Evolutionary conservation across 768 basidiomycete genomes (phyloP).

Genomic region (Cystofilobasidium capitatum): DNA sequence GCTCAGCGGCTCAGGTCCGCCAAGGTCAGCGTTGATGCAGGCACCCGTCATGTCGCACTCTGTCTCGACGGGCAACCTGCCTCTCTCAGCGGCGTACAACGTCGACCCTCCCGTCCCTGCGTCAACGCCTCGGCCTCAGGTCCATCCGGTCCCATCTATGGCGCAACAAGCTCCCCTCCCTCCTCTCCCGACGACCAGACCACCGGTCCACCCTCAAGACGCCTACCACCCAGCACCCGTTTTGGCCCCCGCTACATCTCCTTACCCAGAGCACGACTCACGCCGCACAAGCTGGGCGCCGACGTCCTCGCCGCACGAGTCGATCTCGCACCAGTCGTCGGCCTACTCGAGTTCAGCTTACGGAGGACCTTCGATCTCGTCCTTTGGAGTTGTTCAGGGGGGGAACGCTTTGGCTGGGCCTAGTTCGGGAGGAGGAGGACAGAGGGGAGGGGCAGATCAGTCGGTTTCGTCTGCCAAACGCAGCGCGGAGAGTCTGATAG

Average conservation of each 20-base stretch:
- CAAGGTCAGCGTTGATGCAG: slow-evolving; percentile 14
- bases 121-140: background rate
- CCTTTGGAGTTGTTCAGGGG: too few species aligned
- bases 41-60: background rate
- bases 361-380: background rate
- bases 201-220: background rate
- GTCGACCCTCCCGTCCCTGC: background rate
- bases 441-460: too few species aligned
- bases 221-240: background rate
- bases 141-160: slow-evolving; percentile 1
- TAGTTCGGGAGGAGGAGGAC: too few species aligned
- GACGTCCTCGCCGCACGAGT: background rate
- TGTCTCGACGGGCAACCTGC: background rate
- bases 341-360: too few species aligned
- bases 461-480: too few species aligned
- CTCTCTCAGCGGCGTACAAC: slow-evolving; percentile 5
- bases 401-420: too few species aligned
- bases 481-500: too few species aligned
- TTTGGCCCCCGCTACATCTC: too few species aligned
- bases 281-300: background rate
- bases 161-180: too few species aligned
- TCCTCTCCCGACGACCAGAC: too few species aligned
- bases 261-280: background rate
- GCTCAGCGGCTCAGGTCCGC: background rate
- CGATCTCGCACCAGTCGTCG: background rate